Conservation (phyloP, 306 rosid species). For the Corylus avellana region DNA sequence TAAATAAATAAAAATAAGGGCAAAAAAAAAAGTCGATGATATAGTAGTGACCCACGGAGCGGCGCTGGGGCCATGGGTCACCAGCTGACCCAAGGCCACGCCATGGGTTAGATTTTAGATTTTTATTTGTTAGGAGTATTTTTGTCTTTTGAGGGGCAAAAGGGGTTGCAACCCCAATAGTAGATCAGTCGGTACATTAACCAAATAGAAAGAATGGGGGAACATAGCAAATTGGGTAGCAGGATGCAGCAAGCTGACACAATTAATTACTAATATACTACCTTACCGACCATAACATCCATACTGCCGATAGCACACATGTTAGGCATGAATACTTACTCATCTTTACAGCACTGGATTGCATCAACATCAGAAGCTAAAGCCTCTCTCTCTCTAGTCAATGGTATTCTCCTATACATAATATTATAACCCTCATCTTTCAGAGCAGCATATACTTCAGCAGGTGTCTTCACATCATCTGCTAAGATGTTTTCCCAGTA, state of each 20-base stretch:
- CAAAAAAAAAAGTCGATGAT: too few relatives aligned
- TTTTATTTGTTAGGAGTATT: too few relatives aligned
- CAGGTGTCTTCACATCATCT: slow-evolving; percentile 83
- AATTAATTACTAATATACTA: neutral
- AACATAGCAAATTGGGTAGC: too few relatives aligned
- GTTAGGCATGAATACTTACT: slow-evolving; percentile 51
- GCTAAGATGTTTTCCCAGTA: slow-evolving; percentile 74
- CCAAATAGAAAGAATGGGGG: too few relatives aligned
- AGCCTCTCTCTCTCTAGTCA: slow-evolving; percentile 82
- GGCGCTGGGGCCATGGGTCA: too few relatives aligned
- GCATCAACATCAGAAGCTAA: slow-evolving; percentile 80
- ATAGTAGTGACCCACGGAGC: too few relatives aligned
- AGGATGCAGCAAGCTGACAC: neutral
- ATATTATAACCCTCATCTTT: slow-evolving; percentile 66
- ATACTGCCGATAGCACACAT: neutral
- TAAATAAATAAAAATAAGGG: too few relatives aligned
- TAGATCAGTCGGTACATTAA: too few relatives aligned
- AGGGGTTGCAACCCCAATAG: too few relatives aligned
- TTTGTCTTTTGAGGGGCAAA: too few relatives aligned
- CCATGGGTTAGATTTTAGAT: too few relatives aligned
- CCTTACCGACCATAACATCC: neutral
- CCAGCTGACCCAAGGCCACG: too few relatives aligned
- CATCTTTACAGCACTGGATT: slow-evolving; percentile 67
- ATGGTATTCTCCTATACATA: slow-evolving; percentile 68
- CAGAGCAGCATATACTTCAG: slow-evolving; percentile 72